Conservation (phyloP, 306 rosid genomes). For the Quercus ilex region DNA sequence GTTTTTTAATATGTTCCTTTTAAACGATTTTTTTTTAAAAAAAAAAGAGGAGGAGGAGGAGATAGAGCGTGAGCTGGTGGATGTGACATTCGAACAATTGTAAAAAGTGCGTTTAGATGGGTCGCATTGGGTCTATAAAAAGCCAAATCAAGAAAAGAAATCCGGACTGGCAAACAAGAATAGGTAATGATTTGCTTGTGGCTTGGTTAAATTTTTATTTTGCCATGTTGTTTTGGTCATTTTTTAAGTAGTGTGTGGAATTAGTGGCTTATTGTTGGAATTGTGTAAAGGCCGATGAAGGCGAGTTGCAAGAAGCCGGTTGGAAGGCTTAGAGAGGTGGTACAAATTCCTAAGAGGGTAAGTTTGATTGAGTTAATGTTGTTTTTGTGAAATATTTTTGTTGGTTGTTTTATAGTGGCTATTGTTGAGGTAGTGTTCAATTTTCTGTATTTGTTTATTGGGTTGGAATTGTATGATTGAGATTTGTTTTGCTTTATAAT, state of each 20-base stretch:
- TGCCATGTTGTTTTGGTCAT: background rate
- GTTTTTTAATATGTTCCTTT: background rate
- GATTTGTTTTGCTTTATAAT: background rate
- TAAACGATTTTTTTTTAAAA: too few species aligned
- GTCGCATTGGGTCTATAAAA: slow-evolving; percentile 39
- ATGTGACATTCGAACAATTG: slow-evolving; percentile 80
- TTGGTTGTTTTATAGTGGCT: background rate
- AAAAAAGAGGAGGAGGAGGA: slow-evolving; percentile 37
- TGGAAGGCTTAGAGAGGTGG: slow-evolving; percentile 59
- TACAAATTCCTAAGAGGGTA: slow-evolving; percentile 80
- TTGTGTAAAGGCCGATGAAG: slow-evolving; percentile 78
- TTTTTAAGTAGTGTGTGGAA: background rate
- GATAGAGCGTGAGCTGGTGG: slow-evolving; percentile 72
- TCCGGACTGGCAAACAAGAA: slow-evolving; percentile 71
- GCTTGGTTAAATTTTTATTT: background rate
- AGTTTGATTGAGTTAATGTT: slow-evolving; percentile 2
- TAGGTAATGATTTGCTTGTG: slow-evolving; percentile 35
- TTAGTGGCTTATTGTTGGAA: slow-evolving; percentile 12
- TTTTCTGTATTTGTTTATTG: background rate
- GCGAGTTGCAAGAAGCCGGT: slow-evolving; percentile 82
- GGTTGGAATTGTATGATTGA: background rate
- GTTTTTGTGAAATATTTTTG: background rate
- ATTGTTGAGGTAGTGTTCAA: background rate
- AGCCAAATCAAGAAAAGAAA: slow-evolving; percentile 45
- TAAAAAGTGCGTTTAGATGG: slow-evolving; percentile 81